Conservation (phyloP, 2,329 filamentous ascomycete genomes). For the Magnaporthiopsis rhizophila region DNA sequence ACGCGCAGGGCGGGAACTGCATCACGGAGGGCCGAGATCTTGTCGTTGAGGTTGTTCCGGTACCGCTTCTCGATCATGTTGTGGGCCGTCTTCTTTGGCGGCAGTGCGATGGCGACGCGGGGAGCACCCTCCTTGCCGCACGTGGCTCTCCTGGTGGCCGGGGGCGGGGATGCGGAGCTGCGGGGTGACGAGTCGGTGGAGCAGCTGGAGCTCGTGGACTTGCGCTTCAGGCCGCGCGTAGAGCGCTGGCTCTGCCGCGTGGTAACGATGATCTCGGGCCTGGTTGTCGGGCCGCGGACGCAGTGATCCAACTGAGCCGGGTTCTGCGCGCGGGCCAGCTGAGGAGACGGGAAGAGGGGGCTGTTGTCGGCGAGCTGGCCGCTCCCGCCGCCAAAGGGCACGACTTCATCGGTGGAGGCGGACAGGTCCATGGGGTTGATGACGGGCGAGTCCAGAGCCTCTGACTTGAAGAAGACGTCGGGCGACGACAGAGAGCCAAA, state of each 20-base stretch:
- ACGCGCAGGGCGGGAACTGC: conserved; percentile 51
- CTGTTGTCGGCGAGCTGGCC: conserved; percentile 16
- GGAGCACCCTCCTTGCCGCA: conserved; percentile 6
- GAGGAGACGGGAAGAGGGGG: conserved; percentile 17
- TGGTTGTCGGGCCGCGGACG: conserved; percentile 6
- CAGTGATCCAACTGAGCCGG: conserved; percentile 9
- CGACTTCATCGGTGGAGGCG: conserved; percentile 12
- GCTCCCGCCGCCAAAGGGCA: conserved; percentile 16
- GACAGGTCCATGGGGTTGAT: conserved; percentile 26
- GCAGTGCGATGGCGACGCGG: conserved; percentile 9
- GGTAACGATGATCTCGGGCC: not conserved
- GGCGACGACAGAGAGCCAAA: conserved; percentile 13
- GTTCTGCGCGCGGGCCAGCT: conserved; percentile 12
- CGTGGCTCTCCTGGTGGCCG: conserved; percentile 7
- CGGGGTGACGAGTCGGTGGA: conserved; percentile 13
- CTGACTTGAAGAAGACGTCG: conserved; percentile 23
- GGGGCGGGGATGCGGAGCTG: conserved; percentile 15
- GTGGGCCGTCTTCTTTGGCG: conserved; percentile 67
- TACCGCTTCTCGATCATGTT: conserved; percentile 84
- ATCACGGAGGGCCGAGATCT: conserved; percentile 68
- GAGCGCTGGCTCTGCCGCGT: not conserved
- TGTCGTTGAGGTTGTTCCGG: conserved; percentile 76
- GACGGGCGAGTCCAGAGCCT: conserved; percentile 21
- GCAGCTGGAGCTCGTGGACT: conserved; percentile 17
- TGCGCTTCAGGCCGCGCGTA: conserved; percentile 22